A percentile compares a stretch with the other conserved stretches of the same genome.
phyloP scores from a whole-genome alignment of 1,284 basidiomycete genomes.

The Entoloma clypeatum region DNA sequence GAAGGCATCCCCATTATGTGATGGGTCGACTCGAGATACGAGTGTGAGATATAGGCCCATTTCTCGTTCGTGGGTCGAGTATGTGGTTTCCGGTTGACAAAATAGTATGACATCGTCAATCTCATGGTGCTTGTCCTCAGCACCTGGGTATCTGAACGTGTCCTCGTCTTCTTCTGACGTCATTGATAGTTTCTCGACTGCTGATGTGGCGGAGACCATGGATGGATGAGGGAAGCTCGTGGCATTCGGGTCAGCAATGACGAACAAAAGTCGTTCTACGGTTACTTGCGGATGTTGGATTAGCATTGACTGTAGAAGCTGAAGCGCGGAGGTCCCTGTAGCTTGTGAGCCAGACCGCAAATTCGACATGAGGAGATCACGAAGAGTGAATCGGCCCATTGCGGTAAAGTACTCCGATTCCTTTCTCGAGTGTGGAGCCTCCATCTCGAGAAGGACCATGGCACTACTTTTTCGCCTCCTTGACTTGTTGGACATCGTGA shows the following conservation, averaged over 20 bases:
- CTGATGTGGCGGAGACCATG: conserved; percentile 27
- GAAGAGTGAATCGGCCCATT: conserved; percentile 84
- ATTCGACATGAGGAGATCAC: conserved; percentile 81
- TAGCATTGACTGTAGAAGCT: conserved; percentile 76
- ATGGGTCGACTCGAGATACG: conserved; percentile 76
- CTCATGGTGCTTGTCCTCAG: conserved; percentile 30
- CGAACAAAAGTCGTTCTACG: conserved; percentile 62
- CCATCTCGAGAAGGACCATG: conserved; percentile 80
- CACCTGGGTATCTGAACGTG: conserved; percentile 61
- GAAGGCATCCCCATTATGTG: conserved; percentile 68
- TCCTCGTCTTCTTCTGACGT: conserved; percentile 53
- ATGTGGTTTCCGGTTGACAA: conserved; percentile 64
- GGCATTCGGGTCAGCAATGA: conserved; percentile 64
- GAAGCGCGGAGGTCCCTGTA: conserved; percentile 71
- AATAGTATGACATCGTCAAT: conserved; percentile 35
- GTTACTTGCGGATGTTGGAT: conserved; percentile 66
- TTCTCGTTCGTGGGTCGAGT: conserved; percentile 76
- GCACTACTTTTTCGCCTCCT: conserved; percentile 76
- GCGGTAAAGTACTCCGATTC: conserved; percentile 81
- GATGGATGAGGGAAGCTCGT: conserved; percentile 71
- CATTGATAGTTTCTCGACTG: conserved; percentile 19
- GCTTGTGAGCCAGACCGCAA: conserved; percentile 63
- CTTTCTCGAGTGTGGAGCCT: conserved; percentile 65
- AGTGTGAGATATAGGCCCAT: conserved; percentile 80
- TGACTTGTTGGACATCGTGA: conserved; percentile 44